Base-by-base conservation (phyloP, 257 asterid genomes). In the Gentiana macrophylla region DNA sequence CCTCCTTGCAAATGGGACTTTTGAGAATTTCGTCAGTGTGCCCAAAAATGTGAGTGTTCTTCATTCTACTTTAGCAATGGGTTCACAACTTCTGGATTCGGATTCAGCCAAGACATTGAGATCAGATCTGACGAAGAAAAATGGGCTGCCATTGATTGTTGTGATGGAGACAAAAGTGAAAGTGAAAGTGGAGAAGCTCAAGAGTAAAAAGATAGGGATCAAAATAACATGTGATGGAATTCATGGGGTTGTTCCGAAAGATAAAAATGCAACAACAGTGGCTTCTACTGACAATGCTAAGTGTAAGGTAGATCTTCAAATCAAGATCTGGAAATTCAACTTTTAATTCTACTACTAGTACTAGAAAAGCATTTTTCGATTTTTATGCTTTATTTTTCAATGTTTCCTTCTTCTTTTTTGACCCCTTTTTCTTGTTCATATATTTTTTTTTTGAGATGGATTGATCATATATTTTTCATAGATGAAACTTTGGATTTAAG, bases 311-410 rank as follows among this genome's bases (percentile, higher is more conserved):
- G 94, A 86, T 83, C 86, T 80, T 54, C 76, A 75, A 72, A 68
- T 89, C 87, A 89, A 86, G 93, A 83, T 89, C 84, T 86, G 77
- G 79, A 83, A 76, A 77, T 77, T 85, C 79, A 81, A 85, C 8
- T 83, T 89, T 55, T 83, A 68, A 67, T 61, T 66, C 12, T 32
- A 6, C 11, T 41, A 8, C 5, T n/a, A n/a, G 12, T 13, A 34
- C 32, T 59, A 8, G 32, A 32, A 32, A 44, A 44, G n/a, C 35
- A 8, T 48, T 52, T 4, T 10, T 62, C 32, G 35, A 35, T 36
- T 38, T 12, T 35, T 47, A 55, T 35, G 32, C 12, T 68, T 52
- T 15, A 6, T 2, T 49, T 50, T 41, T 50, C 1, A 55, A 47
- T 11, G 36, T 57, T 53, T 10, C 48, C 10, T 44, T 8, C n/a